Percentiles rank a stretch among this genome's conserved stretches.
Evolutionary conservation across 345 rosid species (phyloP).

Genomic region (Erucastrum elatum): DNA sequence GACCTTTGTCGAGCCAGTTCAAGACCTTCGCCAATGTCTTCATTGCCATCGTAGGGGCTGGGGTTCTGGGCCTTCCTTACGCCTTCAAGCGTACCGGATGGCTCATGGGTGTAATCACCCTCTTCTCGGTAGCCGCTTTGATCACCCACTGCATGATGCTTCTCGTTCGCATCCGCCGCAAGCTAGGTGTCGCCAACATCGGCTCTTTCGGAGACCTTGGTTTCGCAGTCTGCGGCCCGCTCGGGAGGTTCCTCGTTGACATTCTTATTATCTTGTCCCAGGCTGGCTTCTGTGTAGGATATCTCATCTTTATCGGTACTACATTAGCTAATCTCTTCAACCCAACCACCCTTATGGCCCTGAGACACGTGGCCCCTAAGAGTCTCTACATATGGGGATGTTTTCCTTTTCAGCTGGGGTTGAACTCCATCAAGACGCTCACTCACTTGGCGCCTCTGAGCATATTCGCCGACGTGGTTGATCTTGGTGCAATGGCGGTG

Average conservation of each 20-base stretch:
- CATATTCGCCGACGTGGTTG: constrained; percentile 83
- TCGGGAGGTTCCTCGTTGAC: constrained; percentile 70
- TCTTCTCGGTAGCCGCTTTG: constrained; percentile 55
- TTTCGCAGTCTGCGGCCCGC: constrained; percentile 61
- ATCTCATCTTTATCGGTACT: constrained; percentile 68
- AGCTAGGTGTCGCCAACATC: constrained; percentile 52
- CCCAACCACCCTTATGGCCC: not conserved
- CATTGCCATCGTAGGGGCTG: constrained; percentile 86
- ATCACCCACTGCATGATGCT: constrained; percentile 79
- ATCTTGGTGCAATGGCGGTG: constrained; percentile 71
- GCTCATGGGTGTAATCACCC: constrained; percentile 62
- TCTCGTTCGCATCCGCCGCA: constrained; percentile 66
- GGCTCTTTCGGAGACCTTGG: constrained; percentile 84
- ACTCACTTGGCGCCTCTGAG: constrained; percentile 87
- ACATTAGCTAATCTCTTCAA: constrained; percentile 50
- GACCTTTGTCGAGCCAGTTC: constrained; percentile 55
- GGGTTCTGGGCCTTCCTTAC: constrained; percentile 82
- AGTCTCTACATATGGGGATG: constrained; percentile 64
- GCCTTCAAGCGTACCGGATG: constrained; percentile 86
- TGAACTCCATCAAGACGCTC: constrained; percentile 65
- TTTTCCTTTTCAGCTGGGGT: constrained; percentile 78
- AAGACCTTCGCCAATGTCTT: constrained; percentile 89
- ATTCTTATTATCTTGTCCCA: constrained; percentile 65
- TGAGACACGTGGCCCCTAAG: constrained; percentile 46
- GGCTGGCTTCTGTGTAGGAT: constrained; percentile 81